Conservation (phyloP, 257 asterid species). For the Capsicum chinense region DNA sequence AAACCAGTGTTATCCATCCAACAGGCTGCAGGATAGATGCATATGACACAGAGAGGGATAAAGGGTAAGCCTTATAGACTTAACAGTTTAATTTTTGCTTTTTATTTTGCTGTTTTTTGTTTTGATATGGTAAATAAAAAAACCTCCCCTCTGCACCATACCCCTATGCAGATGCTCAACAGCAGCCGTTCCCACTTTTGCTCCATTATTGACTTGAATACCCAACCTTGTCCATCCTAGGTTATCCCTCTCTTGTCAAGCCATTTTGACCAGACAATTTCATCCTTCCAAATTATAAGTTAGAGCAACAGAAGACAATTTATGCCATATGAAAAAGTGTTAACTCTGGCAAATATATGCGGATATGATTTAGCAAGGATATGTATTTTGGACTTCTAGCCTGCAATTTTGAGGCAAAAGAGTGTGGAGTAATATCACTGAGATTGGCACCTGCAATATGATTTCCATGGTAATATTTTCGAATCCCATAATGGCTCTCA, state of each 20-base stretch:
- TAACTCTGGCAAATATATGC: conserved; percentile 98
- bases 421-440: conserved; percentile 77
- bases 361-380: conserved; percentile 93
- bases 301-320: conserved; percentile 8
- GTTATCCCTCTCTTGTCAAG: background rate
- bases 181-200: background rate
- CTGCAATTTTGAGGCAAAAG: conserved; percentile 90
- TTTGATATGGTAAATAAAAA: background rate
- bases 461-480: conserved; percentile 92
- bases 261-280: conserved; percentile 3
- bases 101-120: background rate
- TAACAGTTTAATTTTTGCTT: background rate
- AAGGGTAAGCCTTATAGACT: background rate
- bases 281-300: conserved; percentile 21
- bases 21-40: background rate
- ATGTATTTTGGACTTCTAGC: conserved; percentile 92
- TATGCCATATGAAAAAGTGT: conserved; percentile 11
- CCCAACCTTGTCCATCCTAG: background rate
- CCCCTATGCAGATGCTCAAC: conserved; percentile 14
- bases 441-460: conserved; percentile 82
- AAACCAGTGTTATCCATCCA: background rate
- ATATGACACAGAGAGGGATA: background rate
- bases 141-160: background rate
- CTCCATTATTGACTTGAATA: background rate
- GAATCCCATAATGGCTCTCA: conserved; percentile 75